Conservation (phyloP, 2,329 filamentous ascomycete species). For the Phaeosphaeriaceae sp. region DNA sequence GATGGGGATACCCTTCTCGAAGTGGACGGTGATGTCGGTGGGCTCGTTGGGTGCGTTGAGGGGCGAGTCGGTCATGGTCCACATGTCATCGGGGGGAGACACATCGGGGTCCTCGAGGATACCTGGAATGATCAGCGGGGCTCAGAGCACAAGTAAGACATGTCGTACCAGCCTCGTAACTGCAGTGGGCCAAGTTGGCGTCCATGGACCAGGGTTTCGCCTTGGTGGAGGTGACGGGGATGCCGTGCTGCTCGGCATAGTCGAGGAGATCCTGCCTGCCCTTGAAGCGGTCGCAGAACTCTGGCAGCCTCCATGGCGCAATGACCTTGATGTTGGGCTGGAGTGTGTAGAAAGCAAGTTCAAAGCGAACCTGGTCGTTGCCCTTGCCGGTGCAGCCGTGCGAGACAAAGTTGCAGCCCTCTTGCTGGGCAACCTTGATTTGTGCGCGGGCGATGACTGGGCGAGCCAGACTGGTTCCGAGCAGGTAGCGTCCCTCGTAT, state of each 20-base stretch:
- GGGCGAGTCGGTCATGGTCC: conserved; percentile 76
- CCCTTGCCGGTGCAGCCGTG: conserved; percentile 58
- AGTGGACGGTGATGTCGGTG: conserved; percentile 74
- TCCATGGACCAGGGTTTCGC: conserved; percentile 65
- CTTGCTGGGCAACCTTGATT: conserved; percentile 69
- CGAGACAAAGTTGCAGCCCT: conserved; percentile 63
- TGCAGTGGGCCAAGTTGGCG: conserved; percentile 78
- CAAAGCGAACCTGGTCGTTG: conserved; percentile 72
- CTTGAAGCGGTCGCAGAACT: conserved; percentile 75
- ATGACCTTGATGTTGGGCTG: conserved; percentile 75
- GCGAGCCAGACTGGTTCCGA: conserved; percentile 70
- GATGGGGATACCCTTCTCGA: conserved; percentile 77
- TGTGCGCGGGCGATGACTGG: conserved; percentile 75
- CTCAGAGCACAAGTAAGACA: accelerated
- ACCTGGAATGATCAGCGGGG: conserved; percentile 22
- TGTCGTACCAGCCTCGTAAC: conserved; percentile 74
- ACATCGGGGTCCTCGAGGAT: conserved; percentile 72
- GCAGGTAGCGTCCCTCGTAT: conserved; percentile 63
- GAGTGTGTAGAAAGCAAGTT: conserved; percentile 68
- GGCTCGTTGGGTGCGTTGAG: conserved; percentile 74
- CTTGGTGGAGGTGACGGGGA: conserved; percentile 77
- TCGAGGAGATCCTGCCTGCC: conserved; percentile 77
- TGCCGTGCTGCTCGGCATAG: conserved; percentile 71
- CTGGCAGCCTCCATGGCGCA: conserved; percentile 75
- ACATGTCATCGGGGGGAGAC: conserved; percentile 79